phyloP scores from a whole-genome alignment of 306 rosid genomes.

The Vicia faba region DNA sequence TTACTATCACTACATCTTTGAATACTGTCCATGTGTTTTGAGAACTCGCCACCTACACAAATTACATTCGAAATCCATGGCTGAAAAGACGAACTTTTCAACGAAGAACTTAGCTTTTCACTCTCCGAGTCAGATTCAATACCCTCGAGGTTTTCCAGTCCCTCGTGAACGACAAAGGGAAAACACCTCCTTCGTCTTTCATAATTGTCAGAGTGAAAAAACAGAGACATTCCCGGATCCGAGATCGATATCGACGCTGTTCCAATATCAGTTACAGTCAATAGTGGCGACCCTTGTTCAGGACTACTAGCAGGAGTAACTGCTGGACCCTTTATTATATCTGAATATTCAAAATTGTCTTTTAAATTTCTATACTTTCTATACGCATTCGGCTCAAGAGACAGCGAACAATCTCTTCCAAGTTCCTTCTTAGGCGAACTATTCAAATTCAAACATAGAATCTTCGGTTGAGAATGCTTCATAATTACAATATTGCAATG shows the following conservation, averaged over 20 bases:
- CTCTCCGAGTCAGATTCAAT: conserved; percentile 64
- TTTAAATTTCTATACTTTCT: conserved; percentile 47
- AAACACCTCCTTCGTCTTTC: conserved; percentile 52
- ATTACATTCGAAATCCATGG: conserved; percentile 68
- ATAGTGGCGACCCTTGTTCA: conserved; percentile 81
- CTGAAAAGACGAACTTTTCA: conserved; percentile 60
- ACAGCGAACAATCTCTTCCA: conserved; percentile 39
- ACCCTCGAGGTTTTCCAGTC: conserved; percentile 49
- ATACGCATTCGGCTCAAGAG: conserved; percentile 41
- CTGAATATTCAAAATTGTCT: conserved; percentile 45
- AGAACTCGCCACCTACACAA: conserved; percentile 52
- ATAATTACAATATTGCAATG: conserved; percentile 82
- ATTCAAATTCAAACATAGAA: conserved; percentile 74
- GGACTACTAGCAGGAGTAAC: conserved; percentile 85
- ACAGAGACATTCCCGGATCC: conserved; percentile 69
- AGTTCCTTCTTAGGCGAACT: conserved; percentile 49
- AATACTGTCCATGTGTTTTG: conserved; percentile 46
- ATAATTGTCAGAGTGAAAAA: conserved; percentile 50
- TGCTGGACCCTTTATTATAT: conserved; percentile 57
- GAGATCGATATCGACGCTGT: conserved; percentile 90
- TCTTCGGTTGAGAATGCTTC: conserved; percentile 66
- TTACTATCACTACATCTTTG: conserved; percentile 42
- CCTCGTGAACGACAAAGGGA: conserved; percentile 45
- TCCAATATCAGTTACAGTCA: conserved; percentile 83
- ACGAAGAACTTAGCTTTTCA: conserved; percentile 62